Conservation (phyloP, 163 green algal species). For the Chlorella variabilis region DNA sequence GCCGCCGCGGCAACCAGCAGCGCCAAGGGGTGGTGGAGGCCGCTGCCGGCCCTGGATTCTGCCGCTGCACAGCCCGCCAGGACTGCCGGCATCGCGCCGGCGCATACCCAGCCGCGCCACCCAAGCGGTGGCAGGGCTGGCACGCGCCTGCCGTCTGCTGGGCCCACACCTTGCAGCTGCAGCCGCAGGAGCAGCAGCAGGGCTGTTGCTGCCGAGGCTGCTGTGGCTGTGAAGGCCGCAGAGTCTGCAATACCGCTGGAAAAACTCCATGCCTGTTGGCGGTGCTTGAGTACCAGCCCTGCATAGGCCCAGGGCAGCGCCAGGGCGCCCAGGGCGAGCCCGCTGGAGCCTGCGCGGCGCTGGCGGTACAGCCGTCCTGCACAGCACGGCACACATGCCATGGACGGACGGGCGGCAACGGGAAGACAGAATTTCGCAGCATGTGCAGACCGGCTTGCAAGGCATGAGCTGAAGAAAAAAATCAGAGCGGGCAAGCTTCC, state of each 20-base stretch:
- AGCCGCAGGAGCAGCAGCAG: not conserved
- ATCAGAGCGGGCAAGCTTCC: too few species aligned
- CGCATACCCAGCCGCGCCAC: not conserved
- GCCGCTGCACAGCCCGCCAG: too few species aligned
- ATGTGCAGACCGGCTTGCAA: not conserved
- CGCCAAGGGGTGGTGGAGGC: not conserved
- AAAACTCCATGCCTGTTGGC: not conserved
- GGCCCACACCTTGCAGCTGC: too few species aligned
- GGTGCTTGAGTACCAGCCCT: conserved; percentile 11
- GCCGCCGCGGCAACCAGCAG: not conserved
- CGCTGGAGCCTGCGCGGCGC: conserved; percentile 45
- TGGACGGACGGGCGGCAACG: too few species aligned
- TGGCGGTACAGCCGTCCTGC: conserved; percentile 40
- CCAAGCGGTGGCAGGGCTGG: not conserved
- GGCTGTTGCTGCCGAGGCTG: not conserved
- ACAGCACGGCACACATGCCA: too few species aligned
- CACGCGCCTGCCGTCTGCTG: too few species aligned
- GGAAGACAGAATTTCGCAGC: too few species aligned
- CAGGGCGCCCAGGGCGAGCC: conserved; percentile 47
- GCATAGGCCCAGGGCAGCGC: conserved; percentile 47
- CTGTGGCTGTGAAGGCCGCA: not conserved
- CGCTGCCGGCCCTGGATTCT: not conserved
- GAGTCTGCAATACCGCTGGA: not conserved
- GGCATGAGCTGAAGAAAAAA: too few species aligned
- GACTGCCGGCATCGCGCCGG: not conserved